phyloP scores from a whole-genome alignment of 2,329 filamentous ascomycete species.

The Fusarium temperatum region DNA sequence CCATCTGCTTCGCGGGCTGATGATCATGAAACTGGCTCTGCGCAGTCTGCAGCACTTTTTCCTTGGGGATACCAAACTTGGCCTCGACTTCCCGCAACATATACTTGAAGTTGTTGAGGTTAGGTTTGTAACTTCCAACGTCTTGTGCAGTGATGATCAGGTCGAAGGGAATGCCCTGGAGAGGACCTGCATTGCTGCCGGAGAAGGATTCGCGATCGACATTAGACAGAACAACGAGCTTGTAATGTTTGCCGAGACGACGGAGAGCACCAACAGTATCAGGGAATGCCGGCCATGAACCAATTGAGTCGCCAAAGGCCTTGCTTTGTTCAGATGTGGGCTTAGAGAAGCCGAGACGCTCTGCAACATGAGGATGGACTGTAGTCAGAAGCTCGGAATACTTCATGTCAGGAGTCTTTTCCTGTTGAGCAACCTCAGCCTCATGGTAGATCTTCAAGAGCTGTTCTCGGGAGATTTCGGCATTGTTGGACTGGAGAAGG shows the following conservation, averaged over 20 bases:
- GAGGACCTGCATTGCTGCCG: slow-evolving; percentile 53
- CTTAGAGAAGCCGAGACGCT: slow-evolving; percentile 50
- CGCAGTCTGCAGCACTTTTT: slow-evolving; percentile 70
- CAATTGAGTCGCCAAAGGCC: slow-evolving; percentile 62
- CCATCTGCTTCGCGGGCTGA: slow-evolving; percentile 67
- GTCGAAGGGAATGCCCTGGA: slow-evolving; percentile 64
- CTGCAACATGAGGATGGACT: slow-evolving; percentile 58
- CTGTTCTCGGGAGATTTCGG: slow-evolving; percentile 47
- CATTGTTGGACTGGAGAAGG: slow-evolving; percentile 50
- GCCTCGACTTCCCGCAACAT: slow-evolving; percentile 63
- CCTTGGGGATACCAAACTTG: slow-evolving; percentile 65
- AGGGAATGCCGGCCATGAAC: slow-evolving; percentile 65
- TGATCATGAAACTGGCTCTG: slow-evolving; percentile 78
- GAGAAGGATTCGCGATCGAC: slow-evolving; percentile 64
- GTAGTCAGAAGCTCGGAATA: slow-evolving; percentile 68
- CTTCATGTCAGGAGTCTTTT: slow-evolving; percentile 61
- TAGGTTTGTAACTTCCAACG: slow-evolving; percentile 77
- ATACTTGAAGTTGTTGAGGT: slow-evolving; percentile 71
- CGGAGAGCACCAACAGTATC: slow-evolving; percentile 66
- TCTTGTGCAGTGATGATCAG: slow-evolving; percentile 74
- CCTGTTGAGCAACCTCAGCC: slow-evolving; percentile 61
- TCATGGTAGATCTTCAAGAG: slow-evolving; percentile 55
- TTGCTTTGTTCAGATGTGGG: slow-evolving; percentile 52
- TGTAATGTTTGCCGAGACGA: slow-evolving; percentile 60
- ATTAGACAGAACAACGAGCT: slow-evolving; percentile 67